Base-by-base conservation (phyloP, 2,329 filamentous ascomycete species). In the Aulographum hederae region DNA sequence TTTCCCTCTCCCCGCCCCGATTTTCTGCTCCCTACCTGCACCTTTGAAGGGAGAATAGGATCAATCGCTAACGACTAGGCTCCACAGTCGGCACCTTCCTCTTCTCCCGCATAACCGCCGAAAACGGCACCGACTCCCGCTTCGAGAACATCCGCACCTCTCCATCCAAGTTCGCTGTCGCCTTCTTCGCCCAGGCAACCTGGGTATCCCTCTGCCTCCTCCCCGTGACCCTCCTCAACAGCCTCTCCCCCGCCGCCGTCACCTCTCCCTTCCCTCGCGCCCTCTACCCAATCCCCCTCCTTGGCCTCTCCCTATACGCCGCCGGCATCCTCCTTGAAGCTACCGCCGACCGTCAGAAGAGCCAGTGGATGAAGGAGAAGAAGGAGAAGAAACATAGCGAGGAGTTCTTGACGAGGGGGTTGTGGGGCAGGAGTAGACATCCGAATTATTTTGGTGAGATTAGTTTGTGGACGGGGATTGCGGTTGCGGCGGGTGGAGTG, bases 391-490 rank as follows among this genome's bases (percentile, higher is more conserved):
- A 66, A 42, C 75, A 80, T 37, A 64, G 66, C 16, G 73, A 79
- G 49, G 63, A 69, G 28, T 79, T 78, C 43, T 46, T 79, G 38
- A 74, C 71, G 0, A 48, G 56, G 1, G 74, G 74, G 0, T 43
- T 79, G 21, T 79, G 73, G 67, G 56, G 58, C 4, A 61, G 64
- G 44, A 67, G 60, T 30, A 54, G 70, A 37, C 70, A 76, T 49
- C 74, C 74, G 1, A 76, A 79, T 44, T 79, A 79, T 54, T 76
- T 79, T 46, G 75, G 74, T n/a, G 74, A 79, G 48, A 63, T 60
- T 18, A 73, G 69, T 8, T 54, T 80, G 19, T 80, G 73, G 75
- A 70, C 66, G 0, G 74, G 75, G 2, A 65, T 79, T 35, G 71
- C 73, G 0, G 65, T 68, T 4, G 52, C 60, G 1, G 62, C 69